Base-by-base conservation (phyloP, 2,329 filamentous ascomycete genomes). In the Myriosclerotinia scirpicola region DNA sequence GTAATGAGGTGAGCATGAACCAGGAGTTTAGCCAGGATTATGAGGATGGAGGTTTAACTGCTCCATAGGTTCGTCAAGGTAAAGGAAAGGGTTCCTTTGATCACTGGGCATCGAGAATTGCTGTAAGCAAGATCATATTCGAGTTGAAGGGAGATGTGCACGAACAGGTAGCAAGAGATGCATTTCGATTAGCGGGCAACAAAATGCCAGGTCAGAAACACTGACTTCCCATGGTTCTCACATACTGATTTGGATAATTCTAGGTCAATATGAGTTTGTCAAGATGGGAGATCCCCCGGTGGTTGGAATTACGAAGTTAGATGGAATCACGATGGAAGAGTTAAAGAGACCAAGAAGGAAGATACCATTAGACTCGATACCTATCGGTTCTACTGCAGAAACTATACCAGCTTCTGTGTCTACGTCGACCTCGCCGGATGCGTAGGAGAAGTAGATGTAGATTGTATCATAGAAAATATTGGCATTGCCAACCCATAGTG, bases 11-110 rank as follows among this genome's bases (percentile, higher is more conserved):
- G 75, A 72, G 84, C 48, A 48, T 53, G n/a, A 20, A 22, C 22
- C 8, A 40, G 44, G 42, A 38, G 9, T 36, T n/a, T 26, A 38
- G 54, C 7, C 17, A 44, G 44, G 54, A 22, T 54, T n/a, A 20
- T 15, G 17, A 14, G 34, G 17, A 40, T 22, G 44, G 44, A n/a
- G 17, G 44, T 53, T 67, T 72, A 68, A 73, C 42, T 38, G 30
- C 44, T 65, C 64, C 56, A 8, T 71, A 89, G 87, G 90, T 92
- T 78, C 90, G 95, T 85, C 99, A 99, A 96, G 95, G 95, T 78
- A 99, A 98, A 81, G 95, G 95, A 80, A 99, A 99, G 79, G 95
- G 95, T 73, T 91, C 89, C 69, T 98, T 99, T 77, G 95, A 99
- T 78, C 92, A 96, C 77, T 99, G 95, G 95, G 93, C 94, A 5